Evolutionary conservation across 179 eudicot species (phyloP).

Genomic region (Silene vulgaris): DNA sequence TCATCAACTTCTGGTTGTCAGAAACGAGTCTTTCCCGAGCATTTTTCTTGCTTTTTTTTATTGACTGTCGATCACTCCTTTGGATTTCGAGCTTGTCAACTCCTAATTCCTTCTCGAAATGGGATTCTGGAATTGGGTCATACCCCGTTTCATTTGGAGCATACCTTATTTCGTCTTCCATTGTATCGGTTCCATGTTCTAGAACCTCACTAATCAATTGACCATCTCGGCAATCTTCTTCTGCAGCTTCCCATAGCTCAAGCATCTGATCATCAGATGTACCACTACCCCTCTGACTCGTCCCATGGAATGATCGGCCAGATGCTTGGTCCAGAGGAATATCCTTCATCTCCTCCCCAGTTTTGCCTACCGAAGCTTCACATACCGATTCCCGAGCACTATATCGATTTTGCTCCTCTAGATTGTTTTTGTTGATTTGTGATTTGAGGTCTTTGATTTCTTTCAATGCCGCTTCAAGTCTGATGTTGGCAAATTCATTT

Average conservation of each 20-base stretch:
- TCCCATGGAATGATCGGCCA: slow-evolving; percentile 31
- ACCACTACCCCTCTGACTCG: slow-evolving; percentile 39
- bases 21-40: slow-evolving; percentile 54
- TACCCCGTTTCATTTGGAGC: slow-evolving; percentile 26
- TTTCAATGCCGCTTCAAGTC: slow-evolving; percentile 35
- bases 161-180: slow-evolving; percentile 28
- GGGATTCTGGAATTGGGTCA: slow-evolving; percentile 42
- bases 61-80: slow-evolving; percentile 23
- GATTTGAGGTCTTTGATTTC: slow-evolving; percentile 49
- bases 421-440: slow-evolving; percentile 26
- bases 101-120: slow-evolving; percentile 61
- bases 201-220: slow-evolving; percentile 29
- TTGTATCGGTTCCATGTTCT: slow-evolving; percentile 25
- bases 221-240: slow-evolving; percentile 31
- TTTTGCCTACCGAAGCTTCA: slow-evolving; percentile 39
- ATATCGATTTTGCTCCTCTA: slow-evolving; percentile 21
- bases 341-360: slow-evolving; percentile 62
- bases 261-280: slow-evolving; percentile 69
- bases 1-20: slow-evolving; percentile 59
- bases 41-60: slow-evolving; percentile 37
- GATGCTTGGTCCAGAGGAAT: slow-evolving; percentile 80
- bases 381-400: slow-evolving; percentile 32
- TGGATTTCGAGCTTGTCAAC: slow-evolving; percentile 60
- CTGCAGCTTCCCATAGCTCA: slow-evolving; percentile 72
- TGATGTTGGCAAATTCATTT: slow-evolving; percentile 26